Base-by-base conservation (phyloP, 1,139 yeast species). In the Lodderomyces theae region DNA sequence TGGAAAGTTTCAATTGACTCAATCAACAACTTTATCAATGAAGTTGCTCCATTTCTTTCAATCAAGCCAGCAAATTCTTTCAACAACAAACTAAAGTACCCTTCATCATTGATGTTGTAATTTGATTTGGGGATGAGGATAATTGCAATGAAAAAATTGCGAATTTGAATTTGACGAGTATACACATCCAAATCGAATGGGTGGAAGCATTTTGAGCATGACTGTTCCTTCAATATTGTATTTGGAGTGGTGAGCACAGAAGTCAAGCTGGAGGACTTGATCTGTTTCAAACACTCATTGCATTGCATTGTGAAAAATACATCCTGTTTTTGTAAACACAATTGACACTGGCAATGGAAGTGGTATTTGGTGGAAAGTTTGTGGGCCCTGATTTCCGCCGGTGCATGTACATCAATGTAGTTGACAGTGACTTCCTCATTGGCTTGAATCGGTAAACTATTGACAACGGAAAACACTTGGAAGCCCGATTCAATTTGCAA, bases 261-360 rank as follows among this genome's bases (percentile, higher is more conserved):
- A 15, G 25, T 35, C 16, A 47, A 41, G 15, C 44, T 38, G 10
- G 47, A 39, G 0, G 47, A 43, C 32, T 43, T 44, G 7, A 51
- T 39, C 16, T 37, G 9, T 17, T 29, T 29, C 11, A 43, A 47
- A 42, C 64, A 59, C 5, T 40, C 23, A 9, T 49, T 46, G 41
- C 64, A 58, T 33, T 48, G 49, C 35, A 51, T 50, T 6, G 55
- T 49, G 36, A 60, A 54, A 42, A 51, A 60, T 18, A 39, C 41
- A 41, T 61, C 63, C n/a, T 38, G 24, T 24, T 38, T 37, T 13
- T 43, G 28, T n/a, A 18, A 30, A 38, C 74, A 69, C 18, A 50
- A 37, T 5, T 34, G 16, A 46, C 75, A 69, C n/a, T 48, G 37
- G 45, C 74, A 69, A 3, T 49, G 39, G 40, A 69, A 69, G 41